A percentile compares a stretch with the other conserved stretches of the same genome.
Conservation (phyloP, 2,329 filamentous ascomycete species). For the Botrytis sinoallii region DNA sequence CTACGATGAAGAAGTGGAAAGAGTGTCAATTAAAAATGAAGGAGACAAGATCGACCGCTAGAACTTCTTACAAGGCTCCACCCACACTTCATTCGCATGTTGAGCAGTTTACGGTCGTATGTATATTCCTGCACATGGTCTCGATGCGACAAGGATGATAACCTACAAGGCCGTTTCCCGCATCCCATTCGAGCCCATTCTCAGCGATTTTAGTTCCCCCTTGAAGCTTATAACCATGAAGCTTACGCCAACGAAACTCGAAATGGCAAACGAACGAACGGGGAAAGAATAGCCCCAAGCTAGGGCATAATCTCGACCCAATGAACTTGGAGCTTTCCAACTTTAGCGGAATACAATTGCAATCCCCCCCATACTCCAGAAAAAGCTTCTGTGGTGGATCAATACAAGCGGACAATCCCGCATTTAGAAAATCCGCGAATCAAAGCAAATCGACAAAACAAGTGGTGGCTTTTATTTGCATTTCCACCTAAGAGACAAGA, state of each 20-base stretch:
- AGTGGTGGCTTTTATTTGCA: not conserved
- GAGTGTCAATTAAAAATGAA: not conserved
- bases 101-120: slow-evolving; percentile 4
- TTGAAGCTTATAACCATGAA: not conserved
- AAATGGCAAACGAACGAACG: slow-evolving; percentile 1
- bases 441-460: not conserved
- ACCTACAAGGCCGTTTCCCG: not conserved
- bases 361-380: not conserved
- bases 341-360: not conserved
- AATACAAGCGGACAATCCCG: not conserved
- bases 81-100: not conserved
- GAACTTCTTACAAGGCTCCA: not conserved
- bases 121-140: not conserved
- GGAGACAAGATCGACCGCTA: not conserved
- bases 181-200: not conserved
- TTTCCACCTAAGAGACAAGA: not conserved
- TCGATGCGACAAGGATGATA: slow-evolving; percentile 6
- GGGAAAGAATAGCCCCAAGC: not conserved
- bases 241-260: not conserved
- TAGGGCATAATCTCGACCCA: not conserved
- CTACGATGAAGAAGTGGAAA: not conserved
- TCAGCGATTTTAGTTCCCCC: not conserved
- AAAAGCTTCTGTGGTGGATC: not conserved
- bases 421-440: not conserved
- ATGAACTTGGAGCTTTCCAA: not conserved